Base-by-base conservation (phyloP, 1,284 basidiomycete genomes). In the Ceratobasidium sp. region DNA sequence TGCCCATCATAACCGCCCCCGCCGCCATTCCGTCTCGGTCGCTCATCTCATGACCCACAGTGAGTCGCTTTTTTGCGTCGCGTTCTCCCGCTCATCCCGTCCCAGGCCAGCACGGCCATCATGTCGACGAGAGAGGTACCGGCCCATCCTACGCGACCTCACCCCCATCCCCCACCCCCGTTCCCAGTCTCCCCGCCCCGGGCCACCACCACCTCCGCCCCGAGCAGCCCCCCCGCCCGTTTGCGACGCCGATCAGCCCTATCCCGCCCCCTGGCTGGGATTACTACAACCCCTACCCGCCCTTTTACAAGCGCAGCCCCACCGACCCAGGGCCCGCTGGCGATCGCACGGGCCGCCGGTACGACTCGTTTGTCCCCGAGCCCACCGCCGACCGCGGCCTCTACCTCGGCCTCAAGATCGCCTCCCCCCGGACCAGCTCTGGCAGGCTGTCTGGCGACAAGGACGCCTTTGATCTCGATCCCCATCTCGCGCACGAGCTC, bases 401-500 rank as follows among this genome's bases (percentile, higher is more conserved):
- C 36, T 67, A 67, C 18, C 64, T 56, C 21, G 64, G 64, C 36
- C 51, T 67, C 33, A 67, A 67, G 51, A 67, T 67, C 16, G 64
- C 44, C 4, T 67, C 64, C 16, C 64, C 64, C 36, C 33, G 51
- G 1, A 30, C 64, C 49, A 56, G 64, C 64, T 56, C 53, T 14
- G 64, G 64, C 12, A 30, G 64, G 30, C 64, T 67, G n/a, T 67
- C 64, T n/a, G 64, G 64, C 0, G 64, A 67, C 49, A 67, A 71
- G 25, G 12, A 61, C 33, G 49, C 62, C 36, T 16, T 74, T 14
- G 69, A 61, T 58, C 83, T 90, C 30, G 88, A 92, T 76, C 86
- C 86, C 38, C 80, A 83, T 28, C 84, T 90, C 72, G 88, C 87
- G 9, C 85, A 88, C 73, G 90, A 92, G 79, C 85, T 92, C 71